phyloP scores from a whole-genome alignment of 768 basidiomycete species.

The Tricholoma matsutake region DNA sequence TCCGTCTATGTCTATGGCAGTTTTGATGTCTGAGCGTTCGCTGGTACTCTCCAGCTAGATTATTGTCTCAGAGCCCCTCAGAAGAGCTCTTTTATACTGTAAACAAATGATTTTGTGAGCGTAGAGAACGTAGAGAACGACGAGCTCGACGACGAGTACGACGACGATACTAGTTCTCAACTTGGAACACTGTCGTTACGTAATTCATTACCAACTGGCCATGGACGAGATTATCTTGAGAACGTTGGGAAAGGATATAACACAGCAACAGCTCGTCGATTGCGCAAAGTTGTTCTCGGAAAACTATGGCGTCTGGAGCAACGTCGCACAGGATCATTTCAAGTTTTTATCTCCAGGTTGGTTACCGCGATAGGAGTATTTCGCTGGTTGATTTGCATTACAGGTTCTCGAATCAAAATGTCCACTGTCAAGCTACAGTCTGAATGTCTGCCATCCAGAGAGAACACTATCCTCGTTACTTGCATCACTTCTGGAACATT shows the following conservation, averaged over 20 bases:
- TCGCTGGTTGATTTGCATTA: no score
- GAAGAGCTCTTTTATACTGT: neutral
- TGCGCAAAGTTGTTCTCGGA: neutral
- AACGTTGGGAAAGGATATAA: neutral
- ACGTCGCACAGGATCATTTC: neutral
- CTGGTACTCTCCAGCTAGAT: neutral
- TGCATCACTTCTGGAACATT: neutral
- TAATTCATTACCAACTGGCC: neutral
- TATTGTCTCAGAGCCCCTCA: neutral
- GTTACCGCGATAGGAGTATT: no score
- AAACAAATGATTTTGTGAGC: neutral
- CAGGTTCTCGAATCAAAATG: neutral
- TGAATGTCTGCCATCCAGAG: neutral
- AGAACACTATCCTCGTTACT: neutral
- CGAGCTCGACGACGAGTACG: neutral
- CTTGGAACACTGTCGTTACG: neutral
- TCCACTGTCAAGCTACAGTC: neutral
- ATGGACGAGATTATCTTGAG: no score
- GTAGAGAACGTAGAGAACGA: neutral
- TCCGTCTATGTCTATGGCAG: neutral
- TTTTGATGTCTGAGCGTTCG: neutral
- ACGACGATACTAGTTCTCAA: neutral
- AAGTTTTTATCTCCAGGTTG: neutral
- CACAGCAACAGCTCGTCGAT: neutral
- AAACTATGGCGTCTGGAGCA: neutral